Conservation (phyloP, 495 filamentous ascomycete genomes). For the Hamigera avellanea region DNA sequence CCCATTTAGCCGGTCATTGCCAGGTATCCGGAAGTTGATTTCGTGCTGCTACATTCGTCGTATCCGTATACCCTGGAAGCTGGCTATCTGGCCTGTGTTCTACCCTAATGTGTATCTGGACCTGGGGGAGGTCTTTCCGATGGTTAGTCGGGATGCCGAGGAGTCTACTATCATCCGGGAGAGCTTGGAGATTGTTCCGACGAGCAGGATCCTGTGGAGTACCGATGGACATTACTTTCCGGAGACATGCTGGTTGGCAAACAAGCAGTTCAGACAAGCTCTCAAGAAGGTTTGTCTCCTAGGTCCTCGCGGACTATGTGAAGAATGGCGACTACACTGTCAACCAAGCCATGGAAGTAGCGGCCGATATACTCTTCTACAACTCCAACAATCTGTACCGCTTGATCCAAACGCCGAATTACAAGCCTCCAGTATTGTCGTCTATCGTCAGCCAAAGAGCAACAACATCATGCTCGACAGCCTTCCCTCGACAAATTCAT, state of each 20-base stretch:
- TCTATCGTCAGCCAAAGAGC: too few species aligned
- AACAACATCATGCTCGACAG: too few species aligned
- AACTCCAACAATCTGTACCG: constrained; percentile 60
- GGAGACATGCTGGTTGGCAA: constrained; percentile 71
- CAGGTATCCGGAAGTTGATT: constrained; percentile 52
- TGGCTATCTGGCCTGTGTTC: constrained; percentile 67
- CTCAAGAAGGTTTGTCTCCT: constrained; percentile 44
- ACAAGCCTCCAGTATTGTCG: not conserved
- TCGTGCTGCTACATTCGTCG: constrained; percentile 72
- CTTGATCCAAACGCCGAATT: constrained; percentile 20
- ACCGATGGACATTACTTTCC: constrained; percentile 78
- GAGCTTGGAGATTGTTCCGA: constrained; percentile 65
- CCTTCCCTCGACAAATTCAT: constrained; percentile 20
- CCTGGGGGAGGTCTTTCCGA: constrained; percentile 78
- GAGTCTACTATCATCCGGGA: constrained; percentile 58
- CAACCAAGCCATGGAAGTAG: constrained; percentile 47
- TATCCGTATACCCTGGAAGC: constrained; percentile 80
- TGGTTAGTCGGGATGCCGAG: constrained; percentile 69
- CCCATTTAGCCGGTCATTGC: constrained; percentile 66
- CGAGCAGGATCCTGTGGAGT: constrained; percentile 71
- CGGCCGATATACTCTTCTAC: constrained; percentile 51
- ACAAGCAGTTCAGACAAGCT: constrained; percentile 65
- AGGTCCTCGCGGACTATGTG: constrained; percentile 56
- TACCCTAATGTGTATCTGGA: constrained; percentile 81
- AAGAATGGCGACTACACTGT: constrained; percentile 41